Percentiles rank a stretch among this genome's conserved stretches.
Conservation (phyloP, 1,284 basidiomycete genomes). For the Tilletiaria anomala region DNA sequence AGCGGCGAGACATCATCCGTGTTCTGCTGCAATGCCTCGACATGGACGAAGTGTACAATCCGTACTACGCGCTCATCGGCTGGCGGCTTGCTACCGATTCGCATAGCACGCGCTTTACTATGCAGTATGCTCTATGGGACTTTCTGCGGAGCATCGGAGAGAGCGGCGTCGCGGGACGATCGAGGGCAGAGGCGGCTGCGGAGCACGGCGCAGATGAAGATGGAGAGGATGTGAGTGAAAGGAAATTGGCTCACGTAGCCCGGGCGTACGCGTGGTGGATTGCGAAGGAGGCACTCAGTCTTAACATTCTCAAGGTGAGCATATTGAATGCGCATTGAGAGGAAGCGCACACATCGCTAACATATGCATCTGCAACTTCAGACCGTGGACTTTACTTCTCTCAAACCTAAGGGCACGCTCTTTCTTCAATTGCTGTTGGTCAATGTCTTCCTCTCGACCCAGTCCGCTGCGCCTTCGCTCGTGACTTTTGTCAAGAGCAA, state of each 20-base stretch:
- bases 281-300: conserved; percentile 55
- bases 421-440: conserved; percentile 25
- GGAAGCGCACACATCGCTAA: not conserved
- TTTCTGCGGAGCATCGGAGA: conserved; percentile 84
- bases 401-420: conserved; percentile 7
- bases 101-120: conserved; percentile 66
- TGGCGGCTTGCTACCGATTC: conserved; percentile 15
- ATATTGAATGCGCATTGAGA: not conserved
- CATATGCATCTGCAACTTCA: conserved; percentile 4
- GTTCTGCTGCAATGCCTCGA: conserved; percentile 86
- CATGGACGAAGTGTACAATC: conserved; percentile 76
- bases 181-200: conserved; percentile 45
- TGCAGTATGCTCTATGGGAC: conserved; percentile 96
- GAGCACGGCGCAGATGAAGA: conserved; percentile 41
- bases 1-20: conserved; percentile 83
- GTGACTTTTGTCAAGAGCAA: too few species aligned
- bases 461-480: conserved; percentile 7
- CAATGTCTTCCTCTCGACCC: conserved; percentile 19
- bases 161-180: conserved; percentile 61
- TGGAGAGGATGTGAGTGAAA: conserved; percentile 2
- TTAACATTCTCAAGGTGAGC: conserved; percentile 67
- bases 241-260: conserved; percentile 55
- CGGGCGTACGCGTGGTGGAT: conserved; percentile 71
- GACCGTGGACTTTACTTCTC: conserved; percentile 23
- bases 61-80: conserved; percentile 79